phyloP scores from a whole-genome alignment of 2,329 filamentous ascomycete genomes.

The Microcyclospora tardicrescens region DNA sequence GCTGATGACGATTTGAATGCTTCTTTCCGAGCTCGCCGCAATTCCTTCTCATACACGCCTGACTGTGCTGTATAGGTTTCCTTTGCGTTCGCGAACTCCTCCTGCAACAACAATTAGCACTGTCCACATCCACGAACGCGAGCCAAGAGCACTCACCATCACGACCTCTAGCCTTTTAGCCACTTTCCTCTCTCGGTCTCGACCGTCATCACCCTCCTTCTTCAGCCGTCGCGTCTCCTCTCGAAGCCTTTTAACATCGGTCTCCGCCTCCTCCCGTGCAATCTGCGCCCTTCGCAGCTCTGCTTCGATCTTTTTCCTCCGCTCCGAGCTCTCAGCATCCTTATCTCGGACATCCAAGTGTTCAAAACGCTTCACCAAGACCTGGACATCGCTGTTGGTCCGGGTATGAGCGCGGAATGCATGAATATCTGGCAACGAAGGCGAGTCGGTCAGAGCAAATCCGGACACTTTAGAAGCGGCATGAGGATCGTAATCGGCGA shows the following conservation, averaged over 20 bases:
- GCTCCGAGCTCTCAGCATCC: slow-evolving; percentile 27
- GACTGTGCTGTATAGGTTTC: slow-evolving; percentile 35
- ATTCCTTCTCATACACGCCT: slow-evolving; percentile 57
- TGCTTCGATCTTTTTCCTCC: slow-evolving; percentile 30
- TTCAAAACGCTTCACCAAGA: slow-evolving; percentile 58
- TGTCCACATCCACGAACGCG: slow-evolving; percentile 3
- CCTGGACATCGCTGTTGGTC: slow-evolving; percentile 47
- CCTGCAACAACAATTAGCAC: slow-evolving; percentile 32
- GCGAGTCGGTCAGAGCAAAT: slow-evolving; percentile 16
- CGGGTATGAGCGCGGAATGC: slow-evolving; percentile 28
- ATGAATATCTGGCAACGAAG: slow-evolving; percentile 20
- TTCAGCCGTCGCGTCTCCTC: slow-evolving; percentile 47
- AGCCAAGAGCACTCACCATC: slow-evolving; percentile 43
- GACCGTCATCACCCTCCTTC: slow-evolving; percentile 50
- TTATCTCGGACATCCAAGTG: slow-evolving; percentile 44
- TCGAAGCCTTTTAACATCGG: slow-evolving; percentile 49
- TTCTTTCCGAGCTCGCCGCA: slow-evolving; percentile 56
- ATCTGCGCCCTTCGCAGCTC: slow-evolving; percentile 32
- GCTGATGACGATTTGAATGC: slow-evolving; percentile 61
- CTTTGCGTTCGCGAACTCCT: slow-evolving; percentile 57
- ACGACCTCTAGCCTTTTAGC: slow-evolving; percentile 54
- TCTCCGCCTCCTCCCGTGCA: slow-evolving; percentile 52
- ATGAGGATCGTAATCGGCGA: slow-evolving; percentile 17
- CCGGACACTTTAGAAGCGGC: slow-evolving; percentile 8
- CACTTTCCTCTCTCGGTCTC: slow-evolving; percentile 52